Evolutionary conservation across 1,139 yeast genomes (phyloP).

Genomic region (Suhomyces yuchorum): DNA sequence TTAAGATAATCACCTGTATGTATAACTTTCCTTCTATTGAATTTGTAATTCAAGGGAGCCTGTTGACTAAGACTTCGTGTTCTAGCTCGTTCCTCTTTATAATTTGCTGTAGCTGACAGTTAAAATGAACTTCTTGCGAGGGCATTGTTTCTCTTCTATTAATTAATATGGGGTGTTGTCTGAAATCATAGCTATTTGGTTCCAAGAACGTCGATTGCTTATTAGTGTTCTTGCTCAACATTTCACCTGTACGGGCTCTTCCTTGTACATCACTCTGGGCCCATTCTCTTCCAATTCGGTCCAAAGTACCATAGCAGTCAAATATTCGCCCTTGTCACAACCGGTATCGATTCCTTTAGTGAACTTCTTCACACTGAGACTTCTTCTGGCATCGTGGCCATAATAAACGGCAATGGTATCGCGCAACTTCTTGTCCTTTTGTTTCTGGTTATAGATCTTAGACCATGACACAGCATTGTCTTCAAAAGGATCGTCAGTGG

Average conservation of each 20-base stretch:
- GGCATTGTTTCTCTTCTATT: not conserved
- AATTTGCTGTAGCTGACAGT: no score
- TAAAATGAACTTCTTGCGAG: no score
- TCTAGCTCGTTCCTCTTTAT: no score
- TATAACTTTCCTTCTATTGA: no score
- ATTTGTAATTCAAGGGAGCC: no score
- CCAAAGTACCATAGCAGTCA: constrained; percentile 66
- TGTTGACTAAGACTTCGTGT: no score
- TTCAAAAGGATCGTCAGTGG: constrained; percentile 53
- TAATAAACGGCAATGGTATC: constrained; percentile 61
- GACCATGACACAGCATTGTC: constrained; percentile 65
- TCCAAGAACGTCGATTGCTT: not conserved
- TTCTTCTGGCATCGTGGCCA: constrained; percentile 87
- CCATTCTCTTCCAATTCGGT: constrained; percentile 18
- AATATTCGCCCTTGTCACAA: constrained; percentile 73
- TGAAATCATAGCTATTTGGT: no score
- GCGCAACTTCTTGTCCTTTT: constrained; percentile 33
- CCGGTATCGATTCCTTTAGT: constrained; percentile 82
- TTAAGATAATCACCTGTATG: no score
- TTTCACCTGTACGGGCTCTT: constrained; percentile 28
- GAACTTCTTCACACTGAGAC: constrained; percentile 64
- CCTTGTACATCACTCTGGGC: constrained; percentile 23
- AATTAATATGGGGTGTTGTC: not conserved
- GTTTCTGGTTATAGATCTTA: constrained; percentile 58
- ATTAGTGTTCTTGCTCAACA: constrained; percentile 17